These are phyloP conservation scores for Colletotrichum sp. DNA, from an alignment of 2,329 filamentous ascomycete species.

Conservation along the genomic window DNA sequence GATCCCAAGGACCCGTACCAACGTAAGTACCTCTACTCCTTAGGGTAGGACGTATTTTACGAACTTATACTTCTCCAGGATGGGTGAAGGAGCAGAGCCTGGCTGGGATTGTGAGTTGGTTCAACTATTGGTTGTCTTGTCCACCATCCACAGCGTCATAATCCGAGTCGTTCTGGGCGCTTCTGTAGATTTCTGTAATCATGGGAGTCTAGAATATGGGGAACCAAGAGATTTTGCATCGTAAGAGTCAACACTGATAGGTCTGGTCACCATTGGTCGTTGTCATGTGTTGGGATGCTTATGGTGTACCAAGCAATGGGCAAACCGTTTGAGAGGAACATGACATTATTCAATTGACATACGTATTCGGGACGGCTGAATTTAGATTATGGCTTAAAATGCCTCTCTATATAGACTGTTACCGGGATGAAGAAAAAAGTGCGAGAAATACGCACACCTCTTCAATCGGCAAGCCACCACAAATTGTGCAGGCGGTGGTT, in stretches of 20 bases:
- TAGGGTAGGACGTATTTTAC: rapidly evolving
- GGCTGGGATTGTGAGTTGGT: background rate
- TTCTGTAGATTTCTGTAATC: background rate
- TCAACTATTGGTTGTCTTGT: background rate
- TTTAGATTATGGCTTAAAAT: rapidly evolving
- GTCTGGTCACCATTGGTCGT: background rate
- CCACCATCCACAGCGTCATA: background rate
- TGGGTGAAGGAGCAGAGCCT: background rate
- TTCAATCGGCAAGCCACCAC: rapidly evolving
- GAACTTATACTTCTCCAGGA: background rate
- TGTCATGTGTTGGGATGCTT: rapidly evolving
- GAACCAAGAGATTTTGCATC: rapidly evolving
- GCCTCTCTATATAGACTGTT: background rate
- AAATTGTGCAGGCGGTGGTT: background rate
- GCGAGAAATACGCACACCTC: rapidly evolving
- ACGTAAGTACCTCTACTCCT: background rate
- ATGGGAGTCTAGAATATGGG: background rate
- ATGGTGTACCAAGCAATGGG: background rate
- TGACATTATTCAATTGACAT: background rate
- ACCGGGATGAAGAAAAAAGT: rapidly evolving
- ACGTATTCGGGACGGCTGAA: rapidly evolving
- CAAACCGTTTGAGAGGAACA: background rate
- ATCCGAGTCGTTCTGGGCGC: background rate
- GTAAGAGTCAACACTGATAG: rapidly evolving
- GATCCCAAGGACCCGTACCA: constrained; percentile 43